Percentiles rank a stretch among this genome's conserved stretches.
These are phyloP conservation scores for Gryganskiella cystojenkinii DNA, from an alignment of 192 early-diverging fungal species.

Conservation along the genomic window DNA sequence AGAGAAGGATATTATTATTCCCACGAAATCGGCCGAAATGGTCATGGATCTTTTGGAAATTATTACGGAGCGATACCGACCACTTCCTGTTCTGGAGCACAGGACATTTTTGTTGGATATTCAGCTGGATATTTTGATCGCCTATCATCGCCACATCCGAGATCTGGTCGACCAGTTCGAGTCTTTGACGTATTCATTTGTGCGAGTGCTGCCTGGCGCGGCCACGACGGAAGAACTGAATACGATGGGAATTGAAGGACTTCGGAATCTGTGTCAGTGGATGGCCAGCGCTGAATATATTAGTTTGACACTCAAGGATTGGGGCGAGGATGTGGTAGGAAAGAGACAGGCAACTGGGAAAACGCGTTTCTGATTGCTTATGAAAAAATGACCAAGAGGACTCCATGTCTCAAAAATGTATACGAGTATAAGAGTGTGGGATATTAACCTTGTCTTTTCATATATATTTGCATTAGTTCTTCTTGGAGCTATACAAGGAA, in stretches of 20 bases:
- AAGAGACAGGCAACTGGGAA: too few species aligned
- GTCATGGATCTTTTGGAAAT: constrained; percentile 70
- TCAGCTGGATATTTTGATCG: constrained; percentile 69
- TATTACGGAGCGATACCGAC: constrained; percentile 69
- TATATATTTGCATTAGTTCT: constrained; percentile 59
- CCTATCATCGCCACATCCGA: constrained; percentile 63
- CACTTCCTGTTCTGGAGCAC: constrained; percentile 68
- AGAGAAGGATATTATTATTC: constrained; percentile 61
- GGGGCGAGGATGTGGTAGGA: constrained; percentile 68
- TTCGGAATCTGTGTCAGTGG: constrained; percentile 65
- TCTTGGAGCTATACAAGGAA: constrained; percentile 61
- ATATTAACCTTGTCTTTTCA: too few species aligned
- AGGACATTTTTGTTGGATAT: constrained; percentile 68
- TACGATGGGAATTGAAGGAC: constrained; percentile 52
- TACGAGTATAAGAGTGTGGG: too few species aligned
- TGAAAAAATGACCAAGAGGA: too few species aligned
- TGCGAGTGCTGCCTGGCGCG: constrained; percentile 63
- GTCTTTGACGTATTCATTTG: constrained; percentile 60
- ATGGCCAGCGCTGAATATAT: constrained; percentile 59
- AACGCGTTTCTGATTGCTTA: too few species aligned
- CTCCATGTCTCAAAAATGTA: too few species aligned
- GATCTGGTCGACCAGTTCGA: constrained; percentile 65
- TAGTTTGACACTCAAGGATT: constrained; percentile 54
- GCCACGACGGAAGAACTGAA: constrained; percentile 57
- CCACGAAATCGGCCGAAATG: constrained; percentile 70